phyloP scores from a whole-genome alignment of 768 basidiomycete genomes.

The Mycena capillaripes region DNA sequence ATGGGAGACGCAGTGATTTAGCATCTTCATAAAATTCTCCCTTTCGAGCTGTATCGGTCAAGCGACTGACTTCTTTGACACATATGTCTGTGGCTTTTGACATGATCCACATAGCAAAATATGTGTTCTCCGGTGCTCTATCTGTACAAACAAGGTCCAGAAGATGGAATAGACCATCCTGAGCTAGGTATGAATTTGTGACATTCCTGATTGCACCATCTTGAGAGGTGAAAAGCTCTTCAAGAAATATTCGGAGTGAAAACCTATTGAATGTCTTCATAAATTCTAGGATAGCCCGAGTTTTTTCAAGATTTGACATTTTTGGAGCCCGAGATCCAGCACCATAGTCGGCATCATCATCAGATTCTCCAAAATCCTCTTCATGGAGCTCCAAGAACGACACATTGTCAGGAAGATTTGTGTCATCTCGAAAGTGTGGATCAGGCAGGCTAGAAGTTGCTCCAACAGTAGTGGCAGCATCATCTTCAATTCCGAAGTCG shows the following conservation, averaged over 20 bases:
- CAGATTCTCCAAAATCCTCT: background rate
- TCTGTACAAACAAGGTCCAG: too few species aligned
- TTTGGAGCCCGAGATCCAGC: background rate
- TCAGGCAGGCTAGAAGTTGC: background rate
- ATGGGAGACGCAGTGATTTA: background rate
- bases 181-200: background rate
- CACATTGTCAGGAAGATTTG: background rate
- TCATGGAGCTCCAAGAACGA: background rate
- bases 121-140: too few species aligned
- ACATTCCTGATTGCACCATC: background rate
- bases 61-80: background rate
- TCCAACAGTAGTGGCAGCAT: background rate
- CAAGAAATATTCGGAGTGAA: background rate
- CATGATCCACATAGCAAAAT: background rate
- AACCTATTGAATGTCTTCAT: background rate
- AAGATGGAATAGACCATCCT: background rate
- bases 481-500: background rate
- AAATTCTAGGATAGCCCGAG: background rate
- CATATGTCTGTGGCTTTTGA: background rate
- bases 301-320: background rate
- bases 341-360: background rate
- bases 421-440: background rate
- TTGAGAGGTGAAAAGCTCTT: background rate
- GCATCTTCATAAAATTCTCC: background rate
- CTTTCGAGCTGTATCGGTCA: too few species aligned